Percentiles rank a stretch among this genome's conserved stretches.
Evolutionary conservation across 2,329 filamentous ascomycete genomes (phyloP).

Genomic region (Alternaria rosae): DNA sequence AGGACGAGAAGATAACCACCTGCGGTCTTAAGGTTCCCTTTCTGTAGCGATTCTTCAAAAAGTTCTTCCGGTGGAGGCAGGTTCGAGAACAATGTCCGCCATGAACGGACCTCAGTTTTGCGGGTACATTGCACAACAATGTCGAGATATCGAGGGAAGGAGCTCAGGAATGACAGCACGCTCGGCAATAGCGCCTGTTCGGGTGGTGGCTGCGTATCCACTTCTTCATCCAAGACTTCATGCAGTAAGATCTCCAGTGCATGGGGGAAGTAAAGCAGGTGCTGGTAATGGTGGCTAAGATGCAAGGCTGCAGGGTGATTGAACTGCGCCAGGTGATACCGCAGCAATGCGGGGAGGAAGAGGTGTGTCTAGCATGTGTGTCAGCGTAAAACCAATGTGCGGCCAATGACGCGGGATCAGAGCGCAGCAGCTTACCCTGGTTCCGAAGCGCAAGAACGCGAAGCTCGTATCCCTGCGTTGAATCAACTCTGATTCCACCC

Average conservation of each 20-base stretch:
- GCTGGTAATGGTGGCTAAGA: conserved; percentile 83
- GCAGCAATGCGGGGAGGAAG: conserved; percentile 87
- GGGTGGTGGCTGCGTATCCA: conserved; percentile 67
- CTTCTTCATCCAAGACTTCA: conserved; percentile 92
- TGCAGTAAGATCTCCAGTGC: conserved; percentile 91
- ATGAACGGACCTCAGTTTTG: conserved; percentile 94
- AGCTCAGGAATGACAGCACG: conserved; percentile 62
- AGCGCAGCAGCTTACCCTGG: conserved; percentile 68
- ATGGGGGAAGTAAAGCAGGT: conserved; percentile 90
- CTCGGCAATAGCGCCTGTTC: conserved; percentile 60
- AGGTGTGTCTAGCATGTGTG: conserved; percentile 75
- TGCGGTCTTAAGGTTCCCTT: conserved; percentile 89
- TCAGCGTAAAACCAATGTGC: conserved; percentile 21
- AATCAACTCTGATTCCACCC: conserved; percentile 91
- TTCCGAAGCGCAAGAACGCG: conserved; percentile 85
- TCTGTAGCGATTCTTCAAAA: conserved; percentile 88
- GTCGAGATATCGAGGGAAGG: conserved; percentile 81
- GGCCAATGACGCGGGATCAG: conserved; percentile 10
- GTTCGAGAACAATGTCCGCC: conserved; percentile 91
- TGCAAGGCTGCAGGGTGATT: conserved; percentile 82
- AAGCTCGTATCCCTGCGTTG: conserved; percentile 92
- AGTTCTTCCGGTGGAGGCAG: conserved; percentile 88
- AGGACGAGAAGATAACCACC: conserved; percentile 95
- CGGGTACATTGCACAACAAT: conserved; percentile 96
- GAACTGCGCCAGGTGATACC: conserved; percentile 77